Evolutionary conservation across 1,284 basidiomycete species (phyloP).

Genomic region (Irpex rosettiformis): DNA sequence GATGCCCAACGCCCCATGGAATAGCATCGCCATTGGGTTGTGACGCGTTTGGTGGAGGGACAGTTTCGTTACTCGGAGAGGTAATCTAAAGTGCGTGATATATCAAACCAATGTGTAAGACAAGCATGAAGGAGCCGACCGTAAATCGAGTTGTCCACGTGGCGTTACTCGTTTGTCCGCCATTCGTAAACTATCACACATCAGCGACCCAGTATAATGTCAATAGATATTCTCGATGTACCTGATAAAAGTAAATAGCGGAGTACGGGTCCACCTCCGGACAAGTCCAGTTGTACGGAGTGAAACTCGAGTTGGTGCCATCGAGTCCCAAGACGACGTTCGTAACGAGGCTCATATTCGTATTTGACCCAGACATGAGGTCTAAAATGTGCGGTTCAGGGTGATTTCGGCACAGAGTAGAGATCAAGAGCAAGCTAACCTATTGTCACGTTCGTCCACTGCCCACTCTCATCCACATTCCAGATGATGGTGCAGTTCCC

Average conservation of each 20-base stretch:
- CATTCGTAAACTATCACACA: slow-evolving; percentile 30
- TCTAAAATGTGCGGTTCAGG: slow-evolving; percentile 19
- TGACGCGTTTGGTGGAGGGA: slow-evolving; percentile 25
- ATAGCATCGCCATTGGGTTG: slow-evolving; percentile 33
- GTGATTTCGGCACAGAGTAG: neutral
- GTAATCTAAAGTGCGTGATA: slow-evolving; percentile 24
- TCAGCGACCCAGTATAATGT: slow-evolving; percentile 2
- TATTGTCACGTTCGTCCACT: slow-evolving; percentile 37
- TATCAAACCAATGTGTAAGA: neutral
- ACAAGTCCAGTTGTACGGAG: slow-evolving; percentile 35
- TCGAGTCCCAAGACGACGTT: slow-evolving; percentile 30
- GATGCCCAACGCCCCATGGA: slow-evolving; percentile 30
- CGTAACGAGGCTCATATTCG: slow-evolving; percentile 33
- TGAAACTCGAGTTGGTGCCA: slow-evolving; percentile 31
- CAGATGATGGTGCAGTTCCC: slow-evolving; percentile 30
- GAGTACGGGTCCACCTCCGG: slow-evolving; percentile 37
- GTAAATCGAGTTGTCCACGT: slow-evolving; percentile 39
- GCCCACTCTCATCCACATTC: slow-evolving; percentile 26
- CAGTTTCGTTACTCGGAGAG: slow-evolving; percentile 25
- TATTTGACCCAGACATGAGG: slow-evolving; percentile 38
- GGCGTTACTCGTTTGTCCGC: slow-evolving; percentile 24
- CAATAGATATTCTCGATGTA: slow-evolving; percentile 10
- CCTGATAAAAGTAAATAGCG: slow-evolving; percentile 40
- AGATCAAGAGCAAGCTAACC: slow-evolving; percentile 21
- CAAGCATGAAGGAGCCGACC: slow-evolving; percentile 18